A percentile compares a stretch with the other conserved stretches of the same genome.
These are phyloP conservation scores for Sugiyamaella xylanicola DNA, from an alignment of 1,139 yeast genomes.

Conservation along the genomic window DNA sequence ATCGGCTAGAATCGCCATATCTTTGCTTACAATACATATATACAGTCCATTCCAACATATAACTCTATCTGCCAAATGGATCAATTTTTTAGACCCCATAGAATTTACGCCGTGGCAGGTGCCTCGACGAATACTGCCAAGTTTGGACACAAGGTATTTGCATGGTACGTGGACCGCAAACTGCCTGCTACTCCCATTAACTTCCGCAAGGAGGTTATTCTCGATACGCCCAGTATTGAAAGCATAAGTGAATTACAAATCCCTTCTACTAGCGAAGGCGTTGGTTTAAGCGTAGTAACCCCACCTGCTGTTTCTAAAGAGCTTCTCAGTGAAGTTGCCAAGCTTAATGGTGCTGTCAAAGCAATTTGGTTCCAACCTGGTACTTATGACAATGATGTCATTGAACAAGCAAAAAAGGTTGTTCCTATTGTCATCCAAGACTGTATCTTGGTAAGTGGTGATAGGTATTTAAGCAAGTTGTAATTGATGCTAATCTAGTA, in stretches of 20 bases:
- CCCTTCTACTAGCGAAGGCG: slow-evolving; percentile 33
- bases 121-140: slow-evolving; percentile 68
- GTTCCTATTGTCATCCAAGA: slow-evolving; percentile 56
- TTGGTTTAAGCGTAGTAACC: slow-evolving; percentile 56
- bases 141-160: slow-evolving; percentile 69
- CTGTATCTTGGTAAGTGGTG: slow-evolving; percentile 74
- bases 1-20: background rate
- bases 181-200: slow-evolving; percentile 71
- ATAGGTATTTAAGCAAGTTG: slow-evolving; percentile 48
- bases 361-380: slow-evolving; percentile 88
- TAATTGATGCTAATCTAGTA: slow-evolving; percentile 18
- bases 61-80: slow-evolving; percentile 33
- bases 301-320: slow-evolving; percentile 63
- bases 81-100: slow-evolving; percentile 53
- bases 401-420: slow-evolving; percentile 47
- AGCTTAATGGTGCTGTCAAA: slow-evolving; percentile 46
- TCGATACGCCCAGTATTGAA: slow-evolving; percentile 49
- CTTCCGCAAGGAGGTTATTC: slow-evolving; percentile 53
- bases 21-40: too few relatives aligned
- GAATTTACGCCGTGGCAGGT: slow-evolving; percentile 69
- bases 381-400: slow-evolving; percentile 58
- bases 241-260: slow-evolving; percentile 45
- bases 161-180: slow-evolving; percentile 63
- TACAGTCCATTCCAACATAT: background rate
- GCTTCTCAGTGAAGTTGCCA: slow-evolving; percentile 50